Base-by-base conservation (phyloP, 1,284 basidiomycete genomes). In the Sanghuangporus baumii region DNA sequence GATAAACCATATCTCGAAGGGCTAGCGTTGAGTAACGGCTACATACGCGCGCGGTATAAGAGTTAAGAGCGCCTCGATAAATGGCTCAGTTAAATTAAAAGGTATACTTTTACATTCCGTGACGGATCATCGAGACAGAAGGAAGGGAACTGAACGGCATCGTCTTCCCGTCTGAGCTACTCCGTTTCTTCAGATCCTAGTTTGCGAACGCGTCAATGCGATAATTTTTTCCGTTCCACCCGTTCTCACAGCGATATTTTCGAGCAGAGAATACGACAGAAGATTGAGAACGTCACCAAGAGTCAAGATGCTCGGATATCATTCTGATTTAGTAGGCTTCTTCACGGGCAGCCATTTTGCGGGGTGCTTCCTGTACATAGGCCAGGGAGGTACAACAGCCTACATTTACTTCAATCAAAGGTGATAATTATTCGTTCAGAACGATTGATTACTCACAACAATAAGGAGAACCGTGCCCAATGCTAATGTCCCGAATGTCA, bases 341-440 rank as follows among this genome's bases (percentile, higher is more conserved):
- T 69, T 71, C 8, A 70, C 71, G 20, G 84, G 76, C 43, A 87
- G 74, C 88, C 88, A 91, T 66, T 79, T 75, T 54, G 88, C 82
- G 18, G 87, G 82, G 69, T 90, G 78, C 16, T 72, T 74, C 66
- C 86, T 89, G 72, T 80, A 88, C 71, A 81, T 74, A 0, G 84
- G 81, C 89, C 89, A 91, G 11, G 85, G 85, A 0, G 89, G 88
- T 5, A 91, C 66, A n/a, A 85, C 76, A 46, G 79, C 71, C 89
- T 89, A 61, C 1, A 31, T 26, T 31, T 43, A 23, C 9, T 18
- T 16, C 14, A 36, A 64, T 60, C 52, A 20, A 46, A 11, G 47
- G 12, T 8, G 37, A 12, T 43, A 12, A 18, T 56, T 43, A 5
- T 38, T 34, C 26, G 12, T 16, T 18, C 12, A n/a, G 18, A 9